Conservation (phyloP, 2,329 filamentous ascomycete genomes). For the Colletotrichum eleusines region DNA sequence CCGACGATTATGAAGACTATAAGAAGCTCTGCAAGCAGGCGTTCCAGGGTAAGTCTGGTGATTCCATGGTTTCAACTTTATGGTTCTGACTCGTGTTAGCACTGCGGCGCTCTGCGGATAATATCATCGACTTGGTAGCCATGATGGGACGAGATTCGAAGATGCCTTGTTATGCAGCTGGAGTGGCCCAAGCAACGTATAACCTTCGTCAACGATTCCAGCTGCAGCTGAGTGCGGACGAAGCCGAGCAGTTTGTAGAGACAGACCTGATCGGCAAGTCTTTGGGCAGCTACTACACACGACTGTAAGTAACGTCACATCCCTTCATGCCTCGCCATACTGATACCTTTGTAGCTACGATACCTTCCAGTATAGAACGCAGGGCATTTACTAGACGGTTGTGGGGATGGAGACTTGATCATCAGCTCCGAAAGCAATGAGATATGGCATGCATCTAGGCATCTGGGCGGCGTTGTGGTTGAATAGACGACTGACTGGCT, state of each 20-base stretch:
- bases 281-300: constrained; percentile 87
- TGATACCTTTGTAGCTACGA: constrained; percentile 70
- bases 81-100: constrained; percentile 58
- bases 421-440: constrained; percentile 30
- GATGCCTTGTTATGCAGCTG: constrained; percentile 86
- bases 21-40: constrained; percentile 85
- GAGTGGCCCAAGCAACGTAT: constrained; percentile 77
- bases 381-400: constrained; percentile 80
- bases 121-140: constrained; percentile 83
- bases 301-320: constrained; percentile 70
- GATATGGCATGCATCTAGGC: constrained; percentile 38
- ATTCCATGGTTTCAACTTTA: background rate
- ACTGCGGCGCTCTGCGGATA: constrained; percentile 81
- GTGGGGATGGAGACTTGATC: constrained; percentile 18
- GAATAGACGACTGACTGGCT: constrained; percentile 40
- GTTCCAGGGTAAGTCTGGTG: constrained; percentile 74
- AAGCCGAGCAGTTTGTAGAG: constrained; percentile 85
- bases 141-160: constrained; percentile 87
- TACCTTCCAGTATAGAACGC: constrained; percentile 88
- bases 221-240: constrained; percentile 84
- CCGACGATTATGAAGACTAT: constrained; percentile 79
- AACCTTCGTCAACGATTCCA: constrained; percentile 81
- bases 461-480: constrained; percentile 43
- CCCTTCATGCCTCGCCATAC: background rate
- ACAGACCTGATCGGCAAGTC: constrained; percentile 84